These are phyloP conservation scores for Exobasidium cylindrosporum DNA, from an alignment of 1,284 basidiomycete genomes.

Conservation along the genomic window DNA sequence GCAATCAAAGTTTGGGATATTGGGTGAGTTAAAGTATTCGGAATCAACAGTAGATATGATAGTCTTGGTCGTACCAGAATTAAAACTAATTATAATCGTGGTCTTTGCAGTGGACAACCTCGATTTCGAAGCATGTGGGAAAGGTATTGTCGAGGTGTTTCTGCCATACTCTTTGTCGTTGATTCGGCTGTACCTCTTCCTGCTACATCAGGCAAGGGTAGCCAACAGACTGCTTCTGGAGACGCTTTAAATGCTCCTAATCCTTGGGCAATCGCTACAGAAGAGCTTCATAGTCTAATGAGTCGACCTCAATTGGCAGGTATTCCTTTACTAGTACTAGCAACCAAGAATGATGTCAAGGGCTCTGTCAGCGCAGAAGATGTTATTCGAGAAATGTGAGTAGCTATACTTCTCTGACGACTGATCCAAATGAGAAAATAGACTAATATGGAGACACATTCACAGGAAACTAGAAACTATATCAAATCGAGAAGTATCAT, in stretches of 20 bases:
- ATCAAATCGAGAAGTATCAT: constrained; percentile 61
- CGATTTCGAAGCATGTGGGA: constrained; percentile 86
- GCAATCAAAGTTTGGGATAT: constrained; percentile 95
- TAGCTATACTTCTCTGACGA: constrained; percentile 13
- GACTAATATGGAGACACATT: no score
- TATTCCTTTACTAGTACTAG: constrained; percentile 87
- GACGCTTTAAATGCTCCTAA: neutral
- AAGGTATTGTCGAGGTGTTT: constrained; percentile 88
- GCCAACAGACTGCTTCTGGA: neutral
- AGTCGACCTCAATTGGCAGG: constrained; percentile 69
- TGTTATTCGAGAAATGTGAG: constrained; percentile 76
- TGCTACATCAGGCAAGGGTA: constrained; percentile 15
- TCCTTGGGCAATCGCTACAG: constrained; percentile 65
- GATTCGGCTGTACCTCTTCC: constrained; percentile 26
- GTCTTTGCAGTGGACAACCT: constrained; percentile 68
- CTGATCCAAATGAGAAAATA: neutral
- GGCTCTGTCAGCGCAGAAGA: constrained; percentile 79
- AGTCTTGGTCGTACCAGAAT: no score
- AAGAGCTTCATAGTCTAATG: constrained; percentile 84
- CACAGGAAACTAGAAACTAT: constrained; percentile 75
- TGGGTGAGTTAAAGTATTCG: constrained; percentile 60
- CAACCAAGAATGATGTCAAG: constrained; percentile 90
- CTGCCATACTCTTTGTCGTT: constrained; percentile 79
- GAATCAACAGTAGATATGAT: no score
- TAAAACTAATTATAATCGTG: neutral